Base-by-base conservation (phyloP, 1,284 basidiomycete species). In the Malassezia restricta region DNA sequence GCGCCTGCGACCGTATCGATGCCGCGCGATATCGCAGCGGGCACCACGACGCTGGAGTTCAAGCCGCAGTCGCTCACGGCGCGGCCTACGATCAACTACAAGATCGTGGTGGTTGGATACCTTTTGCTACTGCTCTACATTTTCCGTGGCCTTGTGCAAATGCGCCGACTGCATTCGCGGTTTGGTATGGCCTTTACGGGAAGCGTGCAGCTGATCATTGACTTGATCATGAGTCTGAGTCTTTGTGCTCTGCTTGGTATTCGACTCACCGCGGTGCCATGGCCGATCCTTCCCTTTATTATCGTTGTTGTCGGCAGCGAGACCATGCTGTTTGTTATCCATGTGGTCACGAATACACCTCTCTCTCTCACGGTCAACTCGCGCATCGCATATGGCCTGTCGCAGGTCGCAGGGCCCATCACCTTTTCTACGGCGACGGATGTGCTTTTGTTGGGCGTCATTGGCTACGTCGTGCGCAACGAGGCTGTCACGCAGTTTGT, bases 251-350 rank as follows among this genome's bases (percentile, higher is more conserved):
- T 91, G 17, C 81, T 84, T 41, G 85, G 86, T 1, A 86, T 89
- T 73, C 83, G 82, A 56, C 80, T 90, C 7, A 87, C 84, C 0
- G 82, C 89, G 78, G 85, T 90, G 17, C 88, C 87, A 29, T 88
- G 85, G 87, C 79, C 78, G 68, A 76, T 94, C 35, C 78, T 96
- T 49, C 90, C 91, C 0, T 87, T 96, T 57, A 86, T 95, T 43
- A 88, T 98, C 45, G 82, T 91, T 14, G 91, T 96, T 61, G 86
- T 95, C 15, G 92, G 92, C 8, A 86, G 88, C 1, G 92, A 96
- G 76, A 95, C 95, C 68, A 96, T 96, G 91, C 87, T 88, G 71
- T 85, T 84, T 64, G 77, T 98, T 68, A 87, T 90, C 71, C 66
- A 88, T 64, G 88, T 89, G 0, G 87, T 98, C 35, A 83, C 86